Percentiles rank a stretch among this genome's conserved stretches.
phyloP scores from a whole-genome alignment of 2,329 filamentous ascomycete species.

The Fusarium pseudocircinatum region DNA sequence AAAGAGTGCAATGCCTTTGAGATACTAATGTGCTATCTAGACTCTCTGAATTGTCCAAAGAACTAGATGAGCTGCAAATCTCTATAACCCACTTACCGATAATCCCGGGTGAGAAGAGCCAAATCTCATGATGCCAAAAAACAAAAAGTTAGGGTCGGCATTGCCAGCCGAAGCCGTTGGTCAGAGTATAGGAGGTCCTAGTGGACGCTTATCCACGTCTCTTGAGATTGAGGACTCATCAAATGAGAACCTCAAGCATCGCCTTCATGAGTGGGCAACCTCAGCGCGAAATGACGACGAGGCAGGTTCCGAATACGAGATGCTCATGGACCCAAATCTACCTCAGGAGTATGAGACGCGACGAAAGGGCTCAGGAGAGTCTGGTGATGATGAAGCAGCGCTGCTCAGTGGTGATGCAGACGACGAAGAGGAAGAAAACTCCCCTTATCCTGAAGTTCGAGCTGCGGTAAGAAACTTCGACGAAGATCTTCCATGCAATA shows the following conservation, averaged over 20 bases:
- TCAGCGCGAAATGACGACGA: slow-evolving; percentile 26
- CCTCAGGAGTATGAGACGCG: slow-evolving; percentile 56
- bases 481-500: slow-evolving; percentile 72
- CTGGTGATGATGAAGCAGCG: slow-evolving; percentile 42
- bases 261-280: slow-evolving; percentile 54
- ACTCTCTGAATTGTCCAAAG: not conserved
- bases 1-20: not conserved
- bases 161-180: slow-evolving; percentile 37
- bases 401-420: slow-evolving; percentile 47
- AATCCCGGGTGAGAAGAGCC: not conserved
- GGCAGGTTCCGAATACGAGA: slow-evolving; percentile 63
- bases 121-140: slow-evolving; percentile 8
- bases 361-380: slow-evolving; percentile 26
- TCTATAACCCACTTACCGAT: not conserved
- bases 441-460: slow-evolving; percentile 73
- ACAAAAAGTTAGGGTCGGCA: slow-evolving; percentile 5
- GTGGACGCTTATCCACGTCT: slow-evolving; percentile 43
- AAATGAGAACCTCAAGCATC: slow-evolving; percentile 43
- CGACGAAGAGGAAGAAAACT: slow-evolving; percentile 55
- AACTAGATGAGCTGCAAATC: not conserved
- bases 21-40: not conserved
- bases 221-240: slow-evolving; percentile 37
- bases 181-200: slow-evolving; percentile 37
- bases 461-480: slow-evolving; percentile 73
- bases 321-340: slow-evolving; percentile 64